A percentile compares a stretch with the other conserved stretches of the same genome.
Evolutionary conservation across 2,329 filamentous ascomycete species (phyloP).

Genomic region (Knufia fluminis): DNA sequence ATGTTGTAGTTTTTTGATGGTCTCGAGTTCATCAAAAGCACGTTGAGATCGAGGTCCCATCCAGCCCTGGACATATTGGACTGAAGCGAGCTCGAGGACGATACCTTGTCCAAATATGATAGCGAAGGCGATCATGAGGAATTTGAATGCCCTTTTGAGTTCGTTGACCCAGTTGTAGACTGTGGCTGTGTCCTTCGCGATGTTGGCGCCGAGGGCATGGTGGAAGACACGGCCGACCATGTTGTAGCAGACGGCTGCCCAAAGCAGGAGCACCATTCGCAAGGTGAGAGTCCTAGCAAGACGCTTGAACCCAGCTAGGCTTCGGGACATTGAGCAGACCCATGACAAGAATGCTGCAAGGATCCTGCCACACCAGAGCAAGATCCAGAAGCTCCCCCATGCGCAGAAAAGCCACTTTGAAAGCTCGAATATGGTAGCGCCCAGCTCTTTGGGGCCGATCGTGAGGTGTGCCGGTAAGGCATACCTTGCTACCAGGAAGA

Average conservation of each 20-base stretch:
- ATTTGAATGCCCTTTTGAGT: constrained; percentile 1
- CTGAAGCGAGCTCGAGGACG: constrained; percentile 1
- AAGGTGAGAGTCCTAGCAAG: background rate
- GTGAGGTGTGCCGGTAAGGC: background rate
- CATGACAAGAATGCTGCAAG: background rate
- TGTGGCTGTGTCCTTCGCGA: background rate
- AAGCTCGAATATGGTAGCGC: background rate
- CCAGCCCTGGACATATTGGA: constrained; percentile 8
- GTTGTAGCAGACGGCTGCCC: constrained; percentile 1
- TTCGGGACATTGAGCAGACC: background rate
- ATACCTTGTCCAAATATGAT: constrained; percentile 8
- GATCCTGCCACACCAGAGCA: constrained; percentile 5
- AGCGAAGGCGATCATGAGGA: constrained; percentile 8
- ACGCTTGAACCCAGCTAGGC: background rate
- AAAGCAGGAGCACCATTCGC: constrained; percentile 2
- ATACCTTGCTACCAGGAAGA: background rate
- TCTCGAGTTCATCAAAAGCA: constrained; percentile 5
- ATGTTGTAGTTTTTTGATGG: constrained; percentile 1
- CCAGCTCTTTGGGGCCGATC: background rate
- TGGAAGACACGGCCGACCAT: constrained; percentile 1
- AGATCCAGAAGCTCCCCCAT: constrained; percentile 3
- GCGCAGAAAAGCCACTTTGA: background rate
- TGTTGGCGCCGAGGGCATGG: background rate
- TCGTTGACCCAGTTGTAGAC: constrained; percentile 5
- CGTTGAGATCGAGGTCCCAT: constrained; percentile 8